phyloP scores from a whole-genome alignment of 768 basidiomycete genomes.

The Pseudohyphozyma bogoriensis region DNA sequence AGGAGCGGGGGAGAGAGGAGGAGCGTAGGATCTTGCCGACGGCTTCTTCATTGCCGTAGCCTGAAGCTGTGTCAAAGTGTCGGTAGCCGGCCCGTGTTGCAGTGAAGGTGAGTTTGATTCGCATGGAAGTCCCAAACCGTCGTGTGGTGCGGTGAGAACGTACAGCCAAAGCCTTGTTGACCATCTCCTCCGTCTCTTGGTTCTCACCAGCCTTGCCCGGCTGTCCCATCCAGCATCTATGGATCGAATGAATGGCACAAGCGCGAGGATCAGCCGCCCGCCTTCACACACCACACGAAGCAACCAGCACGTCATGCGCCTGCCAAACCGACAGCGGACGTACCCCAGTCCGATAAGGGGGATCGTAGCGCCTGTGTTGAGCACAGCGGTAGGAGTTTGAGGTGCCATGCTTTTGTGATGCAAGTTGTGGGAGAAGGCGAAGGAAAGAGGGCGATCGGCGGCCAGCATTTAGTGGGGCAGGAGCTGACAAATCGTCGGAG shows the following conservation, averaged over 20 bases:
- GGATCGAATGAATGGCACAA: too few relatives aligned
- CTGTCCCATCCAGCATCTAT: slow-evolving; percentile 23
- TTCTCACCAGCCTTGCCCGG: slow-evolving; percentile 50
- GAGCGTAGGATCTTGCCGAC: slow-evolving; percentile 54
- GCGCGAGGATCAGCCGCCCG: too few relatives aligned
- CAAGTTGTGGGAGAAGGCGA: too few relatives aligned
- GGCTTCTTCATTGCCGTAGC: slow-evolving; percentile 67
- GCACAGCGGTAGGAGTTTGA: too few relatives aligned
- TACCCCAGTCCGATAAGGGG: slow-evolving; percentile 3
- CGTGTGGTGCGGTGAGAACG: neutral
- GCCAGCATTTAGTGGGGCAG: too few relatives aligned
- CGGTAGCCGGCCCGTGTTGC: slow-evolving; percentile 61
- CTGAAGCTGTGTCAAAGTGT: slow-evolving; percentile 37
- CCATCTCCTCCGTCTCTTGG: neutral
- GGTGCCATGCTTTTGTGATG: too few relatives aligned
- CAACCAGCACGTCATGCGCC: too few relatives aligned
- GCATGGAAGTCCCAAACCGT: neutral
- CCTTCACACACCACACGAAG: too few relatives aligned
- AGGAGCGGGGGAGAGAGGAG: slow-evolving; percentile 42
- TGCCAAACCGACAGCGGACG: too few relatives aligned
- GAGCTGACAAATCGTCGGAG: too few relatives aligned
- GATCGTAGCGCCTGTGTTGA: neutral
- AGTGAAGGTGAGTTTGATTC: slow-evolving; percentile 10
- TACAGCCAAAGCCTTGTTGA: slow-evolving; percentile 48
- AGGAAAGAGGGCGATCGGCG: too few relatives aligned